Base-by-base conservation (phyloP, 2,329 filamentous ascomycete genomes). In the Zasmidium cellare region DNA sequence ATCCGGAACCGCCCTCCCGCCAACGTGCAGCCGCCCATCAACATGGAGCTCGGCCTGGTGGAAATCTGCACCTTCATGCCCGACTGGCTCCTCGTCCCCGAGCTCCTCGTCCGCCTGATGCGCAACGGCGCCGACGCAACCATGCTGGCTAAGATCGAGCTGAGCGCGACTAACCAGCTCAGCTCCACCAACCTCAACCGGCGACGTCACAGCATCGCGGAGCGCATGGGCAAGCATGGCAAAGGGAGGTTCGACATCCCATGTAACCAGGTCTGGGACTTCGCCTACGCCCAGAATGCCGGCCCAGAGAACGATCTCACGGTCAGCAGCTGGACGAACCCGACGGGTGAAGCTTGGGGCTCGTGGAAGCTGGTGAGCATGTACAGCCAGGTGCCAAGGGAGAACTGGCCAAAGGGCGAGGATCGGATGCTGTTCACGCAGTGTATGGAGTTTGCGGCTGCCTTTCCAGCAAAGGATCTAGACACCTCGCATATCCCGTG, bases 201-300 rank as follows among this genome's bases (percentile, higher is more conserved):
- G 72, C 74, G 90, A 1, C 87, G 87, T 22, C 86, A 91, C 44
- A 81, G 90, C 72, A 84, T 86, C 0, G 91, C 86, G 86, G 78
- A 67, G 63, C 88, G 89, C 77, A 87, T 84, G 0, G 51, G 55
- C 20, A 19, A 50, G 48, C 22, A 11, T 12, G 53, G 57, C 20
- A 38, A 55, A n/a, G n/a, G 24, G 2, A 19, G 56, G 5, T 57
- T 49, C 23, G 46, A 56, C 20, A 23, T 47, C 11, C 7, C 35
- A 3, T 6, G 5, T 3, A n/a, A 41, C 16, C 46, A 61, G 2
- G 24, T 9, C 2, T 55, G 53, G 53, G 25, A 49, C 23, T 44
- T 55, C 9, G 23, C 3, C 14, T 3, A 14, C 38, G 45, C 53
- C 3, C 23, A 44, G 19, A n/a, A 31, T 12, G 45, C 45, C 6